Evolutionary conservation across 1,139 yeast genomes (phyloP).

Genomic region (Geotrichum europaeum): DNA sequence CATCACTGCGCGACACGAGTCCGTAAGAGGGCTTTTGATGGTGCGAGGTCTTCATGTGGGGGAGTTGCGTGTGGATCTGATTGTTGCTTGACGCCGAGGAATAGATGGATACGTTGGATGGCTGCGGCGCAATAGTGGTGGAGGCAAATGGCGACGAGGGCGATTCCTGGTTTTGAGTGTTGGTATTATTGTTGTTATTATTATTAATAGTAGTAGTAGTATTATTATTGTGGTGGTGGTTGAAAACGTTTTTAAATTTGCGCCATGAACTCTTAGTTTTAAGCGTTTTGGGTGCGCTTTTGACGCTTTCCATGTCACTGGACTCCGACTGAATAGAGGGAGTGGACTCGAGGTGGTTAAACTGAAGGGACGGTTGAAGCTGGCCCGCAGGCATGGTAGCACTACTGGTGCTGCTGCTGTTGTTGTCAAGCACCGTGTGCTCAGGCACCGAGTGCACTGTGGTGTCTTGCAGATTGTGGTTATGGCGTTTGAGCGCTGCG

Average conservation of each 20-base stretch:
- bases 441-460: neutral
- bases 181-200: neutral
- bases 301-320: neutral
- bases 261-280: neutral
- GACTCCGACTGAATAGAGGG: neutral
- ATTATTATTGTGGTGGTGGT: neutral
- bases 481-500: neutral
- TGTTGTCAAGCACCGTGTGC: neutral
- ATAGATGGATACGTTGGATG: neutral
- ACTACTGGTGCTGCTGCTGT: neutral
- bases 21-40: constrained; percentile 2
- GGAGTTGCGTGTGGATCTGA: neutral
- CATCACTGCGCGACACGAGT: constrained; percentile 8
- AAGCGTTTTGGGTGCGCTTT: neutral
- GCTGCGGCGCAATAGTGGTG: neutral
- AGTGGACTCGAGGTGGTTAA: neutral
- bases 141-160: neutral
- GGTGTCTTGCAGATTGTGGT: neutral
- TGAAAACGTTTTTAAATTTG: neutral
- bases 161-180: neutral
- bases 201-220: neutral
- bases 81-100: neutral
- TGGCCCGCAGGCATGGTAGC: neutral
- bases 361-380: neutral
- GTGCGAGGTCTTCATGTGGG: neutral